Evolutionary conservation across 139 green algal species (phyloP).

Genomic region (Chloropicon primus): DNA sequence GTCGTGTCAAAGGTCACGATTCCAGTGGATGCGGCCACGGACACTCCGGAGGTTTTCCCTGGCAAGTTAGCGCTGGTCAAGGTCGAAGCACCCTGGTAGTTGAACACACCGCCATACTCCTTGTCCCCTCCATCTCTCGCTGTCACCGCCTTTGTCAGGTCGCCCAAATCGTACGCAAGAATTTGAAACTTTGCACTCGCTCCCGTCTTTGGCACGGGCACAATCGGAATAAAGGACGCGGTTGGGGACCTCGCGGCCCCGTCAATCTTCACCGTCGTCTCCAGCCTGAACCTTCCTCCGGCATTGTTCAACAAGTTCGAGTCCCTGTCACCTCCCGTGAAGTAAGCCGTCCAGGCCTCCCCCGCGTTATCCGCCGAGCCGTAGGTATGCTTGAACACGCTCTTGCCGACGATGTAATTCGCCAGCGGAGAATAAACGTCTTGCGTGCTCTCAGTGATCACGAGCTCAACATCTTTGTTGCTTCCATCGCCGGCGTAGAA

Average conservation of each 20-base stretch:
- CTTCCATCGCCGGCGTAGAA: slow-evolving; percentile 1
- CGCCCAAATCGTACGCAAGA: slow-evolving; percentile 1
- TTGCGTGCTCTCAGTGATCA: background rate
- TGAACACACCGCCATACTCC: slow-evolving; percentile 1
- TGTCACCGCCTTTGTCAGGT: background rate
- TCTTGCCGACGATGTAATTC: background rate
- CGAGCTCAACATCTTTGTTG: background rate
- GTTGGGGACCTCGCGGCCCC: background rate
- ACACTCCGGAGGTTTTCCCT: background rate
- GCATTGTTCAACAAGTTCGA: background rate
- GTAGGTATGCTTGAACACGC: background rate
- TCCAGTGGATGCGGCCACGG: background rate
- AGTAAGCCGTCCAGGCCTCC: background rate
- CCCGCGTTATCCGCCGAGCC: background rate
- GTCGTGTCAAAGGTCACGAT: background rate
- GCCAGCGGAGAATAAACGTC: background rate
- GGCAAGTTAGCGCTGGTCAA: background rate
- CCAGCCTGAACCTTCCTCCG: slow-evolving; percentile 1
- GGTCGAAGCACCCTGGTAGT: background rate
- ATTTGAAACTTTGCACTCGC: background rate
- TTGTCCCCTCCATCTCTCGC: background rate
- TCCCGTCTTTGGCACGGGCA: slow-evolving; percentile 2
- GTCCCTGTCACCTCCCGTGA: slow-evolving; percentile 1
- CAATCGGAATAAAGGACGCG: background rate
- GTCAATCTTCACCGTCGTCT: background rate